Evolutionary conservation across 2,329 filamentous ascomycete species (phyloP).

Genomic region (Pseudogymnoascus sp.): DNA sequence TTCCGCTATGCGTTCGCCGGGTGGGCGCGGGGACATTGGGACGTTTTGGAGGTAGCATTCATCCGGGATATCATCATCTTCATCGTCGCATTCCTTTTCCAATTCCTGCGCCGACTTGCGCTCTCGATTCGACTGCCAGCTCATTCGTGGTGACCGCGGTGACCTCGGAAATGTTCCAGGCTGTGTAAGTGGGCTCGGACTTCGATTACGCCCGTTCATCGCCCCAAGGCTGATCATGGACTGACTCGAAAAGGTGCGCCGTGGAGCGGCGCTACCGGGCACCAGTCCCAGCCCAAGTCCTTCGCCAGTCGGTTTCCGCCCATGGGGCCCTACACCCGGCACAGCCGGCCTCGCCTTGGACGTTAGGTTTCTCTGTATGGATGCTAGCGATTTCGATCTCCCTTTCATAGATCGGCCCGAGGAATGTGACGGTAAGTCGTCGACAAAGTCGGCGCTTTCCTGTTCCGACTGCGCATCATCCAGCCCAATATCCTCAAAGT

Average conservation of each 20-base stretch:
- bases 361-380: constrained; percentile 26
- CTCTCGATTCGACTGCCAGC: constrained; percentile 61
- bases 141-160: constrained; percentile 46
- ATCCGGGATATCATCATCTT: constrained; percentile 74
- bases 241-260: neutral
- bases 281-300: constrained; percentile 25
- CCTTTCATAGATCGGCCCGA: neutral
- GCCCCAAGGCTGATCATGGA: neutral
- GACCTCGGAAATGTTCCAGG: constrained; percentile 13
- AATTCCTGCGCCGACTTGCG: constrained; percentile 64
- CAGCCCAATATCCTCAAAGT: constrained; percentile 92
- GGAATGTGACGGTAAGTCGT: neutral
- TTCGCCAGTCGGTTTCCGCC: constrained; percentile 18
- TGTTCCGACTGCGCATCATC: constrained; percentile 45
- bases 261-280: constrained; percentile 14
- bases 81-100: constrained; percentile 69
- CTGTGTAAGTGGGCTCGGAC: constrained; percentile 23
- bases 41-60: constrained; percentile 76
- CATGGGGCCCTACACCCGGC: constrained; percentile 23
- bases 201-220: constrained; percentile 23
- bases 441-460: constrained; percentile 24
- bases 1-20: constrained; percentile 48
- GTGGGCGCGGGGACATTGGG: constrained; percentile 67
- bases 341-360: constrained; percentile 18
- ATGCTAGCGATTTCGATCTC: neutral